Conservation (phyloP, 179 eudicot species). For the Patellifolia procumbens region DNA sequence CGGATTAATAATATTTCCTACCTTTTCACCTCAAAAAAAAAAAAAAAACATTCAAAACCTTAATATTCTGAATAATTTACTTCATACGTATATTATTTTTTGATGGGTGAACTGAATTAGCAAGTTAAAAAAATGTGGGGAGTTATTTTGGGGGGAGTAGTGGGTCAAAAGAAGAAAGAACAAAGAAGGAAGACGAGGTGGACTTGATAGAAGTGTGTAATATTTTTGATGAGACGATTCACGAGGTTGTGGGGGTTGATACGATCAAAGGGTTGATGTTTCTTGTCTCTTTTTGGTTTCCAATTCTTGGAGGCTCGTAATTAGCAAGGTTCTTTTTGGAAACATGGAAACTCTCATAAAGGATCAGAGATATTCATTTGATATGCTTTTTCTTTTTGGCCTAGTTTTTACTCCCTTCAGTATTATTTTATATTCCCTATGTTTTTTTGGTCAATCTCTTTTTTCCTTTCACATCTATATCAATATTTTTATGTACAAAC, state of each 20-base stretch:
- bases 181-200: not conserved
- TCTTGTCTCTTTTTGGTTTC: constrained; percentile 19
- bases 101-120: not conserved
- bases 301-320: constrained; percentile 17
- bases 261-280: constrained; percentile 15
- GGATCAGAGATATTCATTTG: not conserved
- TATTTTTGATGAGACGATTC: constrained; percentile 16
- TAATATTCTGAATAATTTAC: no score
- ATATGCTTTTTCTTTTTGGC: not conserved
- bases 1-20: no score
- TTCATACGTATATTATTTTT: no score
- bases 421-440: not conserved
- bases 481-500: not conserved
- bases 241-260: constrained; percentile 24
- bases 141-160: not conserved
- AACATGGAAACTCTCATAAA: constrained; percentile 12
- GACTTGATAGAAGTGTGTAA: not conserved
- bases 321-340: constrained; percentile 13
- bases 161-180: not conserved
- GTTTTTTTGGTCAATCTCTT: not conserved
- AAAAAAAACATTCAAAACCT: no score
- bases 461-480: not conserved
- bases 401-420: constrained; percentile 15
- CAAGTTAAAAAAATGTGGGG: not conserved
- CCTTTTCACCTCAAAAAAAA: no score